Base-by-base conservation (phyloP, 2,329 filamentous ascomycete genomes). In the Sclerotiophoma versabilis region DNA sequence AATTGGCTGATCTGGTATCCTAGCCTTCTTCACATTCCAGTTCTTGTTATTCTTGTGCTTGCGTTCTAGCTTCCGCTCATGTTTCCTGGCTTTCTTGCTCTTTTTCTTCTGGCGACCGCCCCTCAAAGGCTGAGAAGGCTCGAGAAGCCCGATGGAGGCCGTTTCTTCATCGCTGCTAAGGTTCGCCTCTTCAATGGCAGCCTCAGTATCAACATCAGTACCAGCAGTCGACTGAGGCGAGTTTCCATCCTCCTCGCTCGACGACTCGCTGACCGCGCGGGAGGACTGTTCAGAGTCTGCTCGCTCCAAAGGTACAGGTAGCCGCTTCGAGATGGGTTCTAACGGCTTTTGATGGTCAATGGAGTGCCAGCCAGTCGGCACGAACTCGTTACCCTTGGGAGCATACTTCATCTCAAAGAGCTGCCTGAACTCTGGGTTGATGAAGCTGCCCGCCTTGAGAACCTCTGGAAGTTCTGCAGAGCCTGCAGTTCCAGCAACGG, bases 401-500 rank as follows among this genome's bases (percentile, higher is more conserved):
- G 88, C 86, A 66, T 90, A 89, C 69, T 87, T 86, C 61, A 96
- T 77, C 12, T 90, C 85, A 69, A 98, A 98, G 14, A 97, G 77
- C 7, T 64, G 59, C 5, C 68, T 65, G 54, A 73, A 71, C 86
- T 87, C 68, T 87, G 88, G 32, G 90, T 79, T 83, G 20, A 98
- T 83, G 58, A 85, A 87, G 49, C 73, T 79, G 52, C 77, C 62
- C 76, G 82, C 61, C 77, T 76, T 59, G 78, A 80, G 80, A 79
- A 91, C 59, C 19, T 70, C 64, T 2, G 72, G 66, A 11, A 65
- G 20, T 11, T 61, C 57, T 37, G 69, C 62, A 49, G 51, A 41
- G 20, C 55, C 58, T 26, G 49, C 32, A 19, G 30, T 27, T 9
- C 72, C 71, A 20, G 60, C 53, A 19, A 55, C 27, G 17, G 59